A percentile compares a stretch with the other conserved stretches of the same genome.
Evolutionary conservation across 805 yeast genomes (phyloP).

Genomic region (Candida xyloterini): DNA sequence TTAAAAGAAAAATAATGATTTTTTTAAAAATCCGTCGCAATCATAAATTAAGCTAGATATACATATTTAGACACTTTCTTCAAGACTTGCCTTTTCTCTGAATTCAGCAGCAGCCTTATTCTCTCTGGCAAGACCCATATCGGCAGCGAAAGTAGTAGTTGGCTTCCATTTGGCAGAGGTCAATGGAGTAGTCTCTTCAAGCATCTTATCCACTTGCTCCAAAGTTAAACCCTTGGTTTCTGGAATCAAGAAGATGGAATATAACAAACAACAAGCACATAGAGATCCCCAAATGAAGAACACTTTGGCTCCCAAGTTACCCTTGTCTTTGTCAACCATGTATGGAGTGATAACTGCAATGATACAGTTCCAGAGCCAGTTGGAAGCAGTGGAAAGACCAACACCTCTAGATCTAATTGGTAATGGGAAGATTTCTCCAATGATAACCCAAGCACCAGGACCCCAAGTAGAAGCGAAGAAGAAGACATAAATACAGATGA

Average conservation of each 20-base stretch:
- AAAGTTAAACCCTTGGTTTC: slow-evolving; percentile 80
- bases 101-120: slow-evolving; percentile 15
- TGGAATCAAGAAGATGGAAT: slow-evolving; percentile 68
- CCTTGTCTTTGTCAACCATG: slow-evolving; percentile 61
- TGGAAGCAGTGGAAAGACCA: slow-evolving; percentile 68
- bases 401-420: slow-evolving; percentile 73
- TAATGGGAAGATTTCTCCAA: slow-evolving; percentile 64
- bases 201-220: slow-evolving; percentile 68
- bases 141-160: slow-evolving; percentile 31
- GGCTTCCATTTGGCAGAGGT: slow-evolving; percentile 37
- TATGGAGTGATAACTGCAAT: slow-evolving; percentile 77
- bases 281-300: slow-evolving; percentile 70
- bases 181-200: slow-evolving; percentile 35
- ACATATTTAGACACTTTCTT: slow-evolving; percentile 12
- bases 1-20: slow-evolving; percentile 31
- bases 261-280: slow-evolving; percentile 47
- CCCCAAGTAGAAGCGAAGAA: slow-evolving; percentile 86
- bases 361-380: slow-evolving; percentile 76
- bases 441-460: slow-evolving; percentile 70
- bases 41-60: slow-evolving; percentile 1
- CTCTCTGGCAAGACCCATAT: slow-evolving; percentile 28
- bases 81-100: slow-evolving; percentile 18
- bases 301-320: slow-evolving; percentile 60
- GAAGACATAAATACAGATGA: slow-evolving; percentile 61
- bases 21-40: slow-evolving; percentile 3